A percentile compares a stretch with the other conserved stretches of the same genome.
Conservation (phyloP, 1,139 yeast genomes). For the Candida glucosophila region DNA sequence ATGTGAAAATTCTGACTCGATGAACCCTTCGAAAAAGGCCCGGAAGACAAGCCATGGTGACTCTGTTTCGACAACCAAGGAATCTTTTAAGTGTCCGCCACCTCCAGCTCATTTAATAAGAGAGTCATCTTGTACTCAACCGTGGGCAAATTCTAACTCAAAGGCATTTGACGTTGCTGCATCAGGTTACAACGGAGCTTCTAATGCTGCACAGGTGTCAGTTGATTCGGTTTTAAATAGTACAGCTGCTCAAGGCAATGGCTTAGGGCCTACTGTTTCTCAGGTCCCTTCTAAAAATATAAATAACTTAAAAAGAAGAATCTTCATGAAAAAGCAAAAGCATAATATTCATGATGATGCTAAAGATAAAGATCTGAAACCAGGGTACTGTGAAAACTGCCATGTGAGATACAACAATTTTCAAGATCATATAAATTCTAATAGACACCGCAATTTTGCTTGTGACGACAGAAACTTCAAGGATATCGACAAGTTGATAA, state of each 20-base stretch:
- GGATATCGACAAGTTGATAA: slow-evolving; percentile 66
- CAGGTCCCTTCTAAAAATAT: slow-evolving; percentile 62
- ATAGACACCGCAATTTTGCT: slow-evolving; percentile 78
- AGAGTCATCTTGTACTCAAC: slow-evolving; percentile 23
- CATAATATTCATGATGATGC: slow-evolving; percentile 39
- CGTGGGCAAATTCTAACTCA: slow-evolving; percentile 22
- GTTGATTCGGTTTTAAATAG: slow-evolving; percentile 38
- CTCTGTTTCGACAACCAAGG: not conserved
- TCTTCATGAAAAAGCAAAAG: slow-evolving; percentile 34
- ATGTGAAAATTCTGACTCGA: slow-evolving; percentile 3
- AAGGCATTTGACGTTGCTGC: slow-evolving; percentile 64
- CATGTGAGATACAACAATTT: slow-evolving; percentile 76
- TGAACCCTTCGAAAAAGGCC: slow-evolving; percentile 8
- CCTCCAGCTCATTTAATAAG: slow-evolving; percentile 19
- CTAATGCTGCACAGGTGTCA: slow-evolving; percentile 32
- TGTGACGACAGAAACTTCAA: slow-evolving; percentile 60
- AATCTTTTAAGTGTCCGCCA: slow-evolving; percentile 2
- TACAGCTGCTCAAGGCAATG: slow-evolving; percentile 44
- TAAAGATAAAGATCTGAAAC: slow-evolving; percentile 30
- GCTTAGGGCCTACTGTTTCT: slow-evolving; percentile 61
- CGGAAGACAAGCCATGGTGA: slow-evolving; percentile 8
- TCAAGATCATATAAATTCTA: slow-evolving; percentile 63
- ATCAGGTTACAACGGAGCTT: slow-evolving; percentile 68
- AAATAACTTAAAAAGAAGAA: slow-evolving; percentile 48
- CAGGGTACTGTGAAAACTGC: slow-evolving; percentile 93